A percentile compares a stretch with the other conserved stretches of the same genome.
These are phyloP conservation scores for Taiozyma sp. DNA, from an alignment of 1,139 yeast species.

Conservation along the genomic window DNA sequence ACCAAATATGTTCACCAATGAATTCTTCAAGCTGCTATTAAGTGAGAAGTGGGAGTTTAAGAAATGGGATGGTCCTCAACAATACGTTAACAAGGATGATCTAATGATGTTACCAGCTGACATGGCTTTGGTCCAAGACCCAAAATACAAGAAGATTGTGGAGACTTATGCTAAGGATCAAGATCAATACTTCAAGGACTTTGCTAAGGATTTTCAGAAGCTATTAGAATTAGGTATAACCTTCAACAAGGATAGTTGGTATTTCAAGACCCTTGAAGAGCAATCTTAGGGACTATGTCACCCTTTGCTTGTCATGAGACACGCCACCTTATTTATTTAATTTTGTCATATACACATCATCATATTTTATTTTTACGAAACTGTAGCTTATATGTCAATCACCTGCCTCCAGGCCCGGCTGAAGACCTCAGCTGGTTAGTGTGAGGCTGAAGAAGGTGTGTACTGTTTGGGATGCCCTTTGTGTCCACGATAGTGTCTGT, in stretches of 20 bases:
- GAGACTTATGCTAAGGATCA: constrained; percentile 69
- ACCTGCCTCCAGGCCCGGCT: not conserved
- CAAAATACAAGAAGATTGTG: constrained; percentile 60
- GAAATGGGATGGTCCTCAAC: constrained; percentile 73
- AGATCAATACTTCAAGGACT: constrained; percentile 67
- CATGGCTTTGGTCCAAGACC: constrained; percentile 65
- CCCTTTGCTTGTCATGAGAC: not conserved
- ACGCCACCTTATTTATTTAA: not conserved
- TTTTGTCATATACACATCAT: not conserved
- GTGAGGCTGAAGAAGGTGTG: not conserved
- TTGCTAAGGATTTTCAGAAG: constrained; percentile 62
- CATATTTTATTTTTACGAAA: not conserved
- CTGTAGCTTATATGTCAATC: not conserved
- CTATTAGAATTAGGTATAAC: constrained; percentile 72
- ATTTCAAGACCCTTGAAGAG: constrained; percentile 69
- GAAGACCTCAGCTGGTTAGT: not conserved
- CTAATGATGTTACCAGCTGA: constrained; percentile 93
- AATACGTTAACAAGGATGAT: constrained; percentile 67
- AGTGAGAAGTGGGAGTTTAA: constrained; percentile 73
- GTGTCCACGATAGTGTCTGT: not conserved
- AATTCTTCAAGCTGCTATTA: constrained; percentile 69
- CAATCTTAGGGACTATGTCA: constrained; percentile 31
- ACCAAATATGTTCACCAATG: constrained; percentile 79
- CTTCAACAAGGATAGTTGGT: constrained; percentile 42
- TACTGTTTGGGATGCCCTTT: not conserved